These are phyloP conservation scores for Scleroderma citrinum DNA, from an alignment of 768 basidiomycete species.

Conservation along the genomic window DNA sequence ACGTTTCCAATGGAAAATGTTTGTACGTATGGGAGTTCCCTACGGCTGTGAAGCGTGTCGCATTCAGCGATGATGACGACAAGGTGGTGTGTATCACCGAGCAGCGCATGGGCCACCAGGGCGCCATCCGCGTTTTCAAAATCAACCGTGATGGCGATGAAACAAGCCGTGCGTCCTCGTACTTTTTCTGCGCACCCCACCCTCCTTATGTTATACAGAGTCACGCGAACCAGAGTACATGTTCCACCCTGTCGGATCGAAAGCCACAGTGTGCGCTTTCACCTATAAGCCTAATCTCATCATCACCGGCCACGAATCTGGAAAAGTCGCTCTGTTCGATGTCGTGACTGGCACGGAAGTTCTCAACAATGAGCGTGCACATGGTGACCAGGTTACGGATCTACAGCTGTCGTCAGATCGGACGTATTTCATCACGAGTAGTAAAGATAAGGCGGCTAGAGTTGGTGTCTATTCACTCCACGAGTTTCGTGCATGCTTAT, in stretches of 20 bases:
- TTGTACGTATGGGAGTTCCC: constrained; percentile 96
- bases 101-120: constrained; percentile 91
- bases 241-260: constrained; percentile 88
- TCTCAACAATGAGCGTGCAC: constrained; percentile 78
- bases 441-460: constrained; percentile 95
- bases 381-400: constrained; percentile 84
- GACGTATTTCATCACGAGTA: constrained; percentile 92
- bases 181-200: background rate
- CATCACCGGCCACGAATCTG: constrained; percentile 94
- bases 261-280: constrained; percentile 96
- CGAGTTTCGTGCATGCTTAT: background rate
- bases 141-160: constrained; percentile 82
- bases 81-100: constrained; percentile 92
- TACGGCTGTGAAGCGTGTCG: constrained; percentile 94
- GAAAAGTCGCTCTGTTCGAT: constrained; percentile 90
- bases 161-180: constrained; percentile 58
- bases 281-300: constrained; percentile 71
- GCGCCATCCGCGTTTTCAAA: constrained; percentile 85
- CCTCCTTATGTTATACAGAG: constrained; percentile 41
- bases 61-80: constrained; percentile 81
- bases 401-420: constrained; percentile 86
- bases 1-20: constrained; percentile 84
- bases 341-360: constrained; percentile 82
- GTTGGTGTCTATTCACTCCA: constrained; percentile 44
- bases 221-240: constrained; percentile 64